These are phyloP conservation scores for Emydomyces testavorans DNA, from an alignment of 2,329 filamentous ascomycete species.

Conservation along the genomic window DNA sequence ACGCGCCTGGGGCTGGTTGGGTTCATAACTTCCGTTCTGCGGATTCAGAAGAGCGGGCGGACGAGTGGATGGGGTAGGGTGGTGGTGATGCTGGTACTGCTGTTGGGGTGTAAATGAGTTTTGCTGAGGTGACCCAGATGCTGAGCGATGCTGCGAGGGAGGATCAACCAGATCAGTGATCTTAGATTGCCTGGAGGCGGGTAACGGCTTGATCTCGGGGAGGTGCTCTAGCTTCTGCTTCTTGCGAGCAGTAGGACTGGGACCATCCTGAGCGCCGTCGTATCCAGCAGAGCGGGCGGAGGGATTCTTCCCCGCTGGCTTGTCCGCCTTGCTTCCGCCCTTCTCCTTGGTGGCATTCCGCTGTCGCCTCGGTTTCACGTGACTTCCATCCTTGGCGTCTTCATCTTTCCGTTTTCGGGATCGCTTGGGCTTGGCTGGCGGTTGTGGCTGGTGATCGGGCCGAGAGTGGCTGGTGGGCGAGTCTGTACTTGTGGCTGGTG, in stretches of 20 bases:
- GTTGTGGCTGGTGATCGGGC: slow-evolving; percentile 11
- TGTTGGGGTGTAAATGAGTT: slow-evolving; percentile 7
- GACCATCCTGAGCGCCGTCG: slow-evolving; percentile 19
- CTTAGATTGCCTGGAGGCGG: slow-evolving; percentile 29
- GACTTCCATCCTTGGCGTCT: slow-evolving; percentile 17
- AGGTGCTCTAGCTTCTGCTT: slow-evolving; percentile 34
- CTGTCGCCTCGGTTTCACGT: slow-evolving; percentile 10
- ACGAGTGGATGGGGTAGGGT: neutral
- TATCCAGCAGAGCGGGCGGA: slow-evolving; percentile 17
- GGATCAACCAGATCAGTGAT: slow-evolving; percentile 31
- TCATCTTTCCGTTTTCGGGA: slow-evolving; percentile 35
- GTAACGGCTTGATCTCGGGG: slow-evolving; percentile 17
- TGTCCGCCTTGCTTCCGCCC: slow-evolving; percentile 15
- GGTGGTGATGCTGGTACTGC: slow-evolving; percentile 14
- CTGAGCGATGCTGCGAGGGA: slow-evolving; percentile 15
- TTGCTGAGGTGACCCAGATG: slow-evolving; percentile 13
- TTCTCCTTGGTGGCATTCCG: slow-evolving; percentile 18
- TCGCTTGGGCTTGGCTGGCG: slow-evolving; percentile 17
- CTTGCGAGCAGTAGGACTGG: slow-evolving; percentile 33
- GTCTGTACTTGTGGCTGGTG: slow-evolving; percentile 15
- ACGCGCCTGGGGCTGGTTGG: neutral
- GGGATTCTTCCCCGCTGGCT: slow-evolving; percentile 29
- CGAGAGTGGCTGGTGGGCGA: slow-evolving; percentile 16
- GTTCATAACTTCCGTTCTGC: neutral
- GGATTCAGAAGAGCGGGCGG: neutral